Conservation (phyloP, 78 protist genomes). For the Bigelowiella natans region DNA sequence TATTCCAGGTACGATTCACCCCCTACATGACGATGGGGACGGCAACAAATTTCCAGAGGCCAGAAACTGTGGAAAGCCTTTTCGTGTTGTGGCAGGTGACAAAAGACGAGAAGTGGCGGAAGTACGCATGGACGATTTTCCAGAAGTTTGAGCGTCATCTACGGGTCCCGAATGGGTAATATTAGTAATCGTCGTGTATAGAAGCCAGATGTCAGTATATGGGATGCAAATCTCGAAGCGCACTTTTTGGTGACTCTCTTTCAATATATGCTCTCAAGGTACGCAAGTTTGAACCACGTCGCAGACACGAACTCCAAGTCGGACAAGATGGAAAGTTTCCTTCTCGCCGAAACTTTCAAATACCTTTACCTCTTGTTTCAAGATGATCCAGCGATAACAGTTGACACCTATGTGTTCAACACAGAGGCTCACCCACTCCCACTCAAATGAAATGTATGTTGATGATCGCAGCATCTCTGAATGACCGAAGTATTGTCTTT, state of each 20-base stretch:
- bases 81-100: background rate
- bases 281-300: background rate
- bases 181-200: too few species aligned
- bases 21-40: background rate
- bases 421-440: conserved; percentile 15
- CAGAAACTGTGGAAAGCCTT: background rate
- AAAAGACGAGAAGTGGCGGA: background rate
- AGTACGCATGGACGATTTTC: background rate
- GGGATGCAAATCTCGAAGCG: background rate
- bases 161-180: background rate
- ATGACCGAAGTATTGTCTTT: too few species aligned
- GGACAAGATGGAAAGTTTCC: background rate
- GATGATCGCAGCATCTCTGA: too few species aligned
- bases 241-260: too few species aligned
- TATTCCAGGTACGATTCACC: background rate
- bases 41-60: background rate
- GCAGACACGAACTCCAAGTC: background rate
- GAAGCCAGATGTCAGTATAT: too few species aligned
- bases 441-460: too few species aligned
- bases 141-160: background rate
- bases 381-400: background rate
- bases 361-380: background rate
- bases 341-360: background rate
- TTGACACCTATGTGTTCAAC: background rate
- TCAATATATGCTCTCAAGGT: too few species aligned